Base-by-base conservation (phyloP, 495 filamentous ascomycete genomes). In the Friedmanniomyces endolithicus region DNA sequence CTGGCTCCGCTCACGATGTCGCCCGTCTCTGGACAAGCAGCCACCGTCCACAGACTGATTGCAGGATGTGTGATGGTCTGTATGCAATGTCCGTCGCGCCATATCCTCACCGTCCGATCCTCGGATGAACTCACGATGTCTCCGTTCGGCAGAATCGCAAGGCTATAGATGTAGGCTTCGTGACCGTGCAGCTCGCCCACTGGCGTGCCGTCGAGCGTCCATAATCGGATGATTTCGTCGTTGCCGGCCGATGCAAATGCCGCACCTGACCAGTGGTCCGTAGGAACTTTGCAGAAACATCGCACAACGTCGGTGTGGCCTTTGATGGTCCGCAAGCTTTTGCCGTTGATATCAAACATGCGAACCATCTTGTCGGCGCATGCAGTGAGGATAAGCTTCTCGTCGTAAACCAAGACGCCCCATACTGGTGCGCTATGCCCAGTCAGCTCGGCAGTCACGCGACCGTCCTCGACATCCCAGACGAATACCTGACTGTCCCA, bases 31-130 rank as follows among this genome's bases (percentile, higher is more conserved):
- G 72, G 45, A 63, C 86, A 92, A 22, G 77, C 86, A 4, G 89
- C 86, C 40, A 99, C 87, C 39, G 79, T 72, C 94, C 94, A 99
- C 0, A 99, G 89, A 0, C 90, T 95, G 35, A 96, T 95, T 12
- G 94, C 94, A 34, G 94, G 94, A 66, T 95, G 94, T 4, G 90
- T 95, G 55, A 99, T 97, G 11, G 88, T 95, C 70, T 99, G 94
- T 50, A 95, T 71, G 64, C 90, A 96, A 47, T 89, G 74, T 17
- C 69, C 78, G 35, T 81, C 82, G 57, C 78, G 80, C 94, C 94
- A 99, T 63, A 99, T 75, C 48, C 87, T 75, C 17, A 90, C 78
- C 9, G 94, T 95, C 45, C 94, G 81, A 69, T 99, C 94, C 67
- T 99, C 94, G 11, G 88, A 87, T 1, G 87, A 82, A 67, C 90